Conservation (phyloP, 139 green algal genomes). For the Parachlorella kessleri region DNA sequence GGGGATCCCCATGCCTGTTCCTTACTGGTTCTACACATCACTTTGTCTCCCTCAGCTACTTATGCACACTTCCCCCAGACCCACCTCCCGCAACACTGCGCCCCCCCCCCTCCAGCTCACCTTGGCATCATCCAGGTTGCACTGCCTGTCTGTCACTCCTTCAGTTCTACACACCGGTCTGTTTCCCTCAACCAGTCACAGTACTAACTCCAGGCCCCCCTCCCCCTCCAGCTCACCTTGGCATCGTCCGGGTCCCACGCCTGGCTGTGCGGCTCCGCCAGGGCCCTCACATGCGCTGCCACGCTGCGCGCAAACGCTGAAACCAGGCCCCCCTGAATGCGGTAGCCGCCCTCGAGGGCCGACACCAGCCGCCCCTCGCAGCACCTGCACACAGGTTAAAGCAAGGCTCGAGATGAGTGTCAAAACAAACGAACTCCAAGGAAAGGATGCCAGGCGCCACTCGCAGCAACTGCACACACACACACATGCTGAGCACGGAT, state of each 20-base stretch:
- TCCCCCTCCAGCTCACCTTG: background rate
- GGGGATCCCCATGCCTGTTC: too few relatives aligned
- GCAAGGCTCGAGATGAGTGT: too few relatives aligned
- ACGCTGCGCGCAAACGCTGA: slow-evolving; percentile 87
- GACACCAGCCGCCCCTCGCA: slow-evolving; percentile 84
- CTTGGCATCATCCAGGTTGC: slow-evolving; percentile 43
- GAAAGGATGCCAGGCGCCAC: too few relatives aligned
- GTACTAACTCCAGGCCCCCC: background rate
- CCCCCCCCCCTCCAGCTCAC: background rate
- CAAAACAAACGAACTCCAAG: too few relatives aligned
- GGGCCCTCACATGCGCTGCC: slow-evolving; percentile 80
- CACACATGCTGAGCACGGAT: too few relatives aligned
- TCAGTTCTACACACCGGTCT: too few relatives aligned
- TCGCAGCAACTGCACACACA: too few relatives aligned
- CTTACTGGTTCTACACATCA: too few relatives aligned
- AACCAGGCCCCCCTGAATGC: slow-evolving; percentile 77
- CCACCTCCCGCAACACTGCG: background rate
- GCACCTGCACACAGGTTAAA: too few relatives aligned
- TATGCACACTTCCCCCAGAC: background rate
- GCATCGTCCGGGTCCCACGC: slow-evolving; percentile 47
- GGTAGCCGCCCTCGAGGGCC: slow-evolving; percentile 92
- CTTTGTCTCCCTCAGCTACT: background rate
- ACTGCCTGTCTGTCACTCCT: slow-evolving; percentile 47
- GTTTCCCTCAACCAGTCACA: too few relatives aligned
- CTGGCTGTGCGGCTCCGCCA: slow-evolving; percentile 58